Conservation (phyloP, 2,329 filamentous ascomycete species). For the Claviceps quebecensis region DNA sequence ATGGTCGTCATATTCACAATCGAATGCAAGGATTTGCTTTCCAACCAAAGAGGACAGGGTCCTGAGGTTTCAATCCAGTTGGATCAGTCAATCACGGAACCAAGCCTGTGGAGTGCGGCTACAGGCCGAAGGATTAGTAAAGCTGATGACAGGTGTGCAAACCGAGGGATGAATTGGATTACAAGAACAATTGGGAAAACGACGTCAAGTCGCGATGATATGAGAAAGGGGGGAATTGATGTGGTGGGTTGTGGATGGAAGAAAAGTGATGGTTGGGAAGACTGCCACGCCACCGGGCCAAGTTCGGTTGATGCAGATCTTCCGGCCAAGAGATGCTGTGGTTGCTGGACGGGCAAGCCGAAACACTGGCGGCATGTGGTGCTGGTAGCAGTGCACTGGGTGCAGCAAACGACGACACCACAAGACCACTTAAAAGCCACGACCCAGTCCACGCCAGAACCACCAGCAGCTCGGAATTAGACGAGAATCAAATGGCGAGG, state of each 20-base stretch:
- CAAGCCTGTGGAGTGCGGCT: background rate
- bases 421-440: background rate
- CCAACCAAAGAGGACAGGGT: conserved; percentile 9
- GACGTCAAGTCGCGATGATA: background rate
- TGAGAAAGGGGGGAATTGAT: background rate
- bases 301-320: conserved; percentile 7
- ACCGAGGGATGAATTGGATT: background rate
- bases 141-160: background rate
- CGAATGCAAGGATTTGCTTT: conserved; percentile 11
- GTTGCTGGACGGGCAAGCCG: conserved; percentile 1
- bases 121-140: background rate
- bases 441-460: background rate
- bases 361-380: background rate
- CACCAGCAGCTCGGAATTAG: background rate
- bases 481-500: background rate
- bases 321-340: background rate
- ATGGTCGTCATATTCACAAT: conserved; percentile 35
- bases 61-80: background rate
- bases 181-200: background rate
- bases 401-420: background rate
- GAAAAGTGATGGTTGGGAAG: conserved; percentile 3
- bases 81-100: background rate
- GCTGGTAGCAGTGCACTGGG: background rate
- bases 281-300: conserved; percentile 7
- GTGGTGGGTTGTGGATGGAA: background rate